Percentiles rank a stretch among this genome's conserved stretches.
Evolutionary conservation across 2,329 filamentous ascomycete species (phyloP).

Genomic region (Dothistroma septosporum): DNA sequence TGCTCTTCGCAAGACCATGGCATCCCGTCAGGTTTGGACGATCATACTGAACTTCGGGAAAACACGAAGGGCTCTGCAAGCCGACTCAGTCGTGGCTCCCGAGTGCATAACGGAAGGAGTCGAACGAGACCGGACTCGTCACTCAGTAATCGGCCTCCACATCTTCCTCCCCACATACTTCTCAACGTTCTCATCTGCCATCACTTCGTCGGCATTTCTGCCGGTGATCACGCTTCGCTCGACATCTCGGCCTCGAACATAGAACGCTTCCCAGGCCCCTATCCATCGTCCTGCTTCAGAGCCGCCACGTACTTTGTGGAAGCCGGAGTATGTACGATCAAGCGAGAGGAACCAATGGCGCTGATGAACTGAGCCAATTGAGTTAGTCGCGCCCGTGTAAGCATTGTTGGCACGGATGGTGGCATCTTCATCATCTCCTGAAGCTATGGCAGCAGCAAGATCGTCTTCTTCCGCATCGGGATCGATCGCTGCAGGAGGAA

Average conservation of each 20-base stretch:
- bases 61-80: neutral
- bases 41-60: neutral
- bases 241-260: constrained; percentile 56
- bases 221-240: constrained; percentile 67
- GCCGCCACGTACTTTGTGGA: constrained; percentile 40
- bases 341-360: constrained; percentile 63
- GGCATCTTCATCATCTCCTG: constrained; percentile 43
- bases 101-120: neutral
- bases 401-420: constrained; percentile 57
- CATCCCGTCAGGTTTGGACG: neutral
- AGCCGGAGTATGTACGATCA: constrained; percentile 58
- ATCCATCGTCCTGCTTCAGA: constrained; percentile 29
- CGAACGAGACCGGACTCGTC: neutral
- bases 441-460: constrained; percentile 27
- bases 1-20: neutral
- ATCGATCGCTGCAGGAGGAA: neutral
- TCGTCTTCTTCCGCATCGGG: constrained; percentile 7
- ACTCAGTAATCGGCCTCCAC: constrained; percentile 48
- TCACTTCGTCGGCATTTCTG: constrained; percentile 54
- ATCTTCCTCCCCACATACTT: constrained; percentile 56
- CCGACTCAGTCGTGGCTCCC: neutral
- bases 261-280: constrained; percentile 54
- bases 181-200: constrained; percentile 58
- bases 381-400: constrained; percentile 62
- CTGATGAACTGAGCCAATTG: constrained; percentile 64